Conservation (phyloP, 2,329 filamentous ascomycete species). For the Alternaria novae-zelandiae region DNA sequence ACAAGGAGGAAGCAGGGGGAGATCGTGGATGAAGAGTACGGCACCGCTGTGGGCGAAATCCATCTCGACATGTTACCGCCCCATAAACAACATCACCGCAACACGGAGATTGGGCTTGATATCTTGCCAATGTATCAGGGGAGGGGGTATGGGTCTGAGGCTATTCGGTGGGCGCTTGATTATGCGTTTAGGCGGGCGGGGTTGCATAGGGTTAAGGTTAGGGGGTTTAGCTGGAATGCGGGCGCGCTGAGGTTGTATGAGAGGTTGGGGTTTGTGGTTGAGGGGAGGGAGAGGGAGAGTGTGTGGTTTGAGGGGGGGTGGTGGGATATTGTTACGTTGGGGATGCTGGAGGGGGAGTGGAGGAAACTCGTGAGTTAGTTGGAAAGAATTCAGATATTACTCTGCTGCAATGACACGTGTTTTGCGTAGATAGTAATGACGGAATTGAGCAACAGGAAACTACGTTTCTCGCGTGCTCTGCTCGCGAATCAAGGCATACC, state of each 20-base stretch:
- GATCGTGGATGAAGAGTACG: neutral
- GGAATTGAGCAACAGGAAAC: neutral
- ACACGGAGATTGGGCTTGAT: constrained; percentile 50
- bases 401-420: too few relatives aligned
- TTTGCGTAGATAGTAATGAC: neutral
- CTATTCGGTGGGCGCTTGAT: constrained; percentile 55
- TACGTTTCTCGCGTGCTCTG: neutral
- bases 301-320: constrained; percentile 54
- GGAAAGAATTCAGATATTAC: too few relatives aligned
- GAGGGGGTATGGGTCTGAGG: constrained; percentile 56
- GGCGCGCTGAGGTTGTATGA: constrained; percentile 54
- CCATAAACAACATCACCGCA: constrained; percentile 49
- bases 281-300: constrained; percentile 53
- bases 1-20: neutral
- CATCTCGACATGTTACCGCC: constrained; percentile 8
- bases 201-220: constrained; percentile 54
- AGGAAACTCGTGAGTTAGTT: constrained; percentile 4
- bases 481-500: neutral
- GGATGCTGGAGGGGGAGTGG: constrained; percentile 41
- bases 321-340: constrained; percentile 37
- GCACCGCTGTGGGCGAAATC: constrained; percentile 23
- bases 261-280: constrained; percentile 54
- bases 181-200: constrained; percentile 56
- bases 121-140: constrained; percentile 47
- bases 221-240: constrained; percentile 52